Conservation (phyloP, 1,284 basidiomycete species). For the Exobasidium cylindrosporum region DNA sequence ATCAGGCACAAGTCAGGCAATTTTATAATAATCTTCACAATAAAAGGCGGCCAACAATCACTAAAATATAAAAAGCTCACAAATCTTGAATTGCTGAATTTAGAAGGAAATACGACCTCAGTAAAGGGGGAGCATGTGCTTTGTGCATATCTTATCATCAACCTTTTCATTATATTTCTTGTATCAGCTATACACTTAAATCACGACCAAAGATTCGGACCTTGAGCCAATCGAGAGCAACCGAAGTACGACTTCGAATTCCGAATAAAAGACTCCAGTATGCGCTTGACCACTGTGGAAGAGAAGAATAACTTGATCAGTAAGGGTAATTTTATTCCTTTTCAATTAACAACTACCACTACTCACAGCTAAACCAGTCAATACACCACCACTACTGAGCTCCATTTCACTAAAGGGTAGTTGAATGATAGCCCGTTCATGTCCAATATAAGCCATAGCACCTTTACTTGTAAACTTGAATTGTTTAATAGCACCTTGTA, state of each 20-base stretch:
- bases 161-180: no score
- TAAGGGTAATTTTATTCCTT: constrained; percentile 5
- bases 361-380: constrained; percentile 28
- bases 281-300: constrained; percentile 13
- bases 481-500: constrained; percentile 34
- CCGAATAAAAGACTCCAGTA: constrained; percentile 47
- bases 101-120: no score
- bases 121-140: no score
- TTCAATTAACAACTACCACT: not conserved
- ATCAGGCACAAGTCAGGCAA: no score
- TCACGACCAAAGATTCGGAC: constrained; percentile 22
- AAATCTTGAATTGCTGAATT: no score
- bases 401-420: constrained; percentile 20
- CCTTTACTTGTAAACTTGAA: constrained; percentile 50
- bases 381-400: constrained; percentile 35
- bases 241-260: constrained; percentile 39
- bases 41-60: no score
- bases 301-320: not conserved
- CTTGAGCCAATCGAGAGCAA: constrained; percentile 45
- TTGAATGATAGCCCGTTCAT: constrained; percentile 46
- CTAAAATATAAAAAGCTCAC: no score
- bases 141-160: no score
- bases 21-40: no score
- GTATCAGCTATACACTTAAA: constrained; percentile 2
- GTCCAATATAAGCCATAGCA: constrained; percentile 47